Percentiles rank a stretch among this genome's conserved stretches.
Conservation (phyloP, 2,329 filamentous ascomycete genomes). For the Penicillium verrucosum region DNA sequence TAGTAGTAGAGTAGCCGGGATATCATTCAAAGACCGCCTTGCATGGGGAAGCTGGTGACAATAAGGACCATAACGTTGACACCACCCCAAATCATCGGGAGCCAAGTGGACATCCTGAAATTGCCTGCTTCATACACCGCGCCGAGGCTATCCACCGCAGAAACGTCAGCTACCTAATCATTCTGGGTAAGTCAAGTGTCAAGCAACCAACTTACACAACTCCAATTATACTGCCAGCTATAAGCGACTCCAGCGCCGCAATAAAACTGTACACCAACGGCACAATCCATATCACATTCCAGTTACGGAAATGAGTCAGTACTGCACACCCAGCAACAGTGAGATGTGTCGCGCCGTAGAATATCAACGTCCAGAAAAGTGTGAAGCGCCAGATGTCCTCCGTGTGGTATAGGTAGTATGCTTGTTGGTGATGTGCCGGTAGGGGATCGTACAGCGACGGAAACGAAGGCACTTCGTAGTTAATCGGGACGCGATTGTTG, state of each 20-base stretch:
- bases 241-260: conserved; percentile 70
- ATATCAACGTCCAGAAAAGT: conserved; percentile 77
- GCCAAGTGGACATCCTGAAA: conserved; percentile 92
- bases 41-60: conserved; percentile 87
- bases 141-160: conserved; percentile 57
- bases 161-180: background rate
- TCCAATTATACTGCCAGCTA: conserved; percentile 79
- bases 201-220: conserved; percentile 59
- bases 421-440: conserved; percentile 54
- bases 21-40: conserved; percentile 69
- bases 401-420: conserved; percentile 68
- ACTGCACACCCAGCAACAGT: conserved; percentile 69
- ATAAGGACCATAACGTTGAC: conserved; percentile 80
- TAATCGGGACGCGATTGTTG: conserved; percentile 48
- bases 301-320: conserved; percentile 60
- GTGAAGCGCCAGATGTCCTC: conserved; percentile 84
- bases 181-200: background rate
- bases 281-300: conserved; percentile 61
- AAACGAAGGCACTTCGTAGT: conserved; percentile 69
- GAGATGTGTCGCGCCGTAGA: conserved; percentile 72
- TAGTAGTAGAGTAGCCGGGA: background rate
- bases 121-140: conserved; percentile 77
- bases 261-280: conserved; percentile 68
- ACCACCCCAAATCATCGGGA: conserved; percentile 82
- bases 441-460: conserved; percentile 78